Base-by-base conservation (phyloP, 208 protist genomes). In the Leishmania martiniquensis region DNA sequence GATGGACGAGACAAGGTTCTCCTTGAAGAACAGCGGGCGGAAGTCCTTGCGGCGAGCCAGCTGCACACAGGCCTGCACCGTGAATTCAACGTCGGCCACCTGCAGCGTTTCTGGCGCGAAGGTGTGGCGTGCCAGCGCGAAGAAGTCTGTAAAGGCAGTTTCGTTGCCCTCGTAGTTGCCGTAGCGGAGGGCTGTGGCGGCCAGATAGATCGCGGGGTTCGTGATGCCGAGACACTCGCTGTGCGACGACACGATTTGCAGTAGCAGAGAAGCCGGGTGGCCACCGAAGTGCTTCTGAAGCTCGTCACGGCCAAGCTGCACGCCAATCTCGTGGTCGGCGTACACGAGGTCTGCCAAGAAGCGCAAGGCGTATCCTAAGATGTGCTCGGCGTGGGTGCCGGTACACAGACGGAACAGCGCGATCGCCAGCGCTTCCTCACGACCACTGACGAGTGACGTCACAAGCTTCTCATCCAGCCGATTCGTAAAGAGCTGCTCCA, bases 401-500 rank as follows among this genome's bases (percentile, higher is more conserved):
- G 72, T 59, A 62, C 82, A 85, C 7, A 93, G 79, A 25, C 84
- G 84, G 74, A 94, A 92, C 5, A 97, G 80, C 20, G 90, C 81
- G 2, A 91, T 77, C 9, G 89, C 88, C 37, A 97, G 80, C 4
- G 67, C 37, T 52, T 87, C 75, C 68, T 95, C 80, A 39, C 89
- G 91, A 32, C 82, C 88, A 34, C 81, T 65, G n/a, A 94, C 72
- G 29, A 95, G 89, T 3, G 85, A 87, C 20, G 81, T 79, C 34
- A 95, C 73, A 6, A 95, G 81, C 29, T 91, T 83, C 32, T 81
- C 80, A 59, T 91, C 80, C 13, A 91, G 72, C 39, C 88, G 86
- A 80, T 89, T 91, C 57, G 75, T 82, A 75, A 97, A 92, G 74
- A 97, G 87, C 59, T 96, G 94, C 84, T 95, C 91, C 29, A 97